Evolutionary conservation across 768 basidiomycete genomes (phyloP), one percentile per base, ranked within the genome.

Genomic region (Suillus plorans): DNA sequence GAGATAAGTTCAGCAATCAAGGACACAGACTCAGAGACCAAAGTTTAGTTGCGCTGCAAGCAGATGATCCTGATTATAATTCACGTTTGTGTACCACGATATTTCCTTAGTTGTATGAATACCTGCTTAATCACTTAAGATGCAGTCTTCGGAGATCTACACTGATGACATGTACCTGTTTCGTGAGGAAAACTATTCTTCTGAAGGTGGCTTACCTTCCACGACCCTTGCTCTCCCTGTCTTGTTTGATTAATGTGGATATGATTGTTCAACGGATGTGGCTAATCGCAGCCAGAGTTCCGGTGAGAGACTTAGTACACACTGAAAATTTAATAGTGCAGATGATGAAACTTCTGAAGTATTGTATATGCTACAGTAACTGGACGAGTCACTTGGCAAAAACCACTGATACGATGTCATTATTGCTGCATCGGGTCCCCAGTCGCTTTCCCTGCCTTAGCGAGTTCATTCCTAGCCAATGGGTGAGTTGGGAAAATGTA

Each of bases 391-490:
- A 14, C 13, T n/a, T 37, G 20, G 45, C 5, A 22, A 53, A 18
- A 52, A 34, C 52, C 10, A 12, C 41, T 16, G 36, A 60, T 58
- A 50, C 50, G 18, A 37, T 20, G 47, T 61, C 61, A 63, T 78
- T 74, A 87, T 66, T 85, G 85, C 69, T 87, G 83, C 86, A 88
- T 88, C 10, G 82, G 80, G 14, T 78, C 76, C 10, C 63, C 61
- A 39, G 49, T 42, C 39, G 78, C 82, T 65, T 79, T 78, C 20
- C 75, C 84, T n/a, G 82, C 82, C 75, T 90, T 90, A 37, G 82
- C 82, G 16, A 90, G 80, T 67, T 90, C 89, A 68, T 83, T 86
- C 71, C 89, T 91, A 64, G 13, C 34, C 13, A 53, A 55, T n/a
- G 8, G 36, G 5, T 10, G 39, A 42, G 39, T 50, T 20, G 10